A percentile compares a stretch with the other conserved stretches of the same genome.
Evolutionary conservation across 2,329 filamentous ascomycete genomes (phyloP).

Genomic region (Colletotrichum somersetense): DNA sequence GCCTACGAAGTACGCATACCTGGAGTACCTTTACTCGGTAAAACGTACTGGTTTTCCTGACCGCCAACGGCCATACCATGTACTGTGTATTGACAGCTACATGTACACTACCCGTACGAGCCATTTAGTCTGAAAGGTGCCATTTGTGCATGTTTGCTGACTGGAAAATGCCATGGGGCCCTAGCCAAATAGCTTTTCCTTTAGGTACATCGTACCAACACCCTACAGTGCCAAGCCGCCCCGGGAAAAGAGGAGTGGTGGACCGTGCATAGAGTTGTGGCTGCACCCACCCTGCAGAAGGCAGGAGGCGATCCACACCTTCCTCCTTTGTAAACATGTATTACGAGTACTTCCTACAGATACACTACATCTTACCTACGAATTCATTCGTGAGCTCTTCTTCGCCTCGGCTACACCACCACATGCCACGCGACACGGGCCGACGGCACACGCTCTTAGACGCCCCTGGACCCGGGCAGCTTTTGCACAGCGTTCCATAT

Average conservation of each 20-base stretch:
- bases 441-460: background rate
- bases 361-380: no score
- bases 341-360: no score
- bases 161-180: accelerated
- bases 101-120: background rate
- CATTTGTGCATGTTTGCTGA: background rate
- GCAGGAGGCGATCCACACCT: no score
- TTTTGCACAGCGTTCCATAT: constrained; percentile 32
- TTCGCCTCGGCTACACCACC: no score
- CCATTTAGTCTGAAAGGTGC: constrained; percentile 2
- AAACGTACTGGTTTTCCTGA: background rate
- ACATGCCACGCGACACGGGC: background rate
- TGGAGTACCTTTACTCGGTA: background rate
- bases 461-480: constrained; percentile 15
- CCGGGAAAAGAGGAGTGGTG: constrained; percentile 2
- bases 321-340: no score
- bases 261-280: constrained; percentile 35
- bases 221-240: background rate
- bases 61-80: background rate
- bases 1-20: no score
- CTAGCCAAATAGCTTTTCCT: background rate
- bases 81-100: no score
- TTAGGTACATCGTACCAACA: background rate
- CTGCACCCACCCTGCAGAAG: constrained; percentile 3
- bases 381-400: no score